Evolutionary conservation across 352 stramenopile species (phyloP), one percentile per base, ranked within the genome.

Genomic region (Hyaloperonospora arabidopsidis): DNA sequence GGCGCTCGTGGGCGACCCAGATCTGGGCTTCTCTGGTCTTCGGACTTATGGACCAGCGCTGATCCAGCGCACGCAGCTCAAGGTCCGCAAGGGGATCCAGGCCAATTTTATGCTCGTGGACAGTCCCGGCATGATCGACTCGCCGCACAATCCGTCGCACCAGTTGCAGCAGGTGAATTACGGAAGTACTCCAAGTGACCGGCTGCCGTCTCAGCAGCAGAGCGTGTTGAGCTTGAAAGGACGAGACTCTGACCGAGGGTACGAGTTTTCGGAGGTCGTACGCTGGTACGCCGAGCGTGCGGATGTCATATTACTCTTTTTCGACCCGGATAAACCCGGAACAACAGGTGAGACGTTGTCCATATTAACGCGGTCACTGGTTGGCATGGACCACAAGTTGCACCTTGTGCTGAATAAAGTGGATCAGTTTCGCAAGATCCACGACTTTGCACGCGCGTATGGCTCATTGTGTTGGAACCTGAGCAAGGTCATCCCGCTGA

Each of bases 351-450:
- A 99, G 74, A 99, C 97, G 57, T 84, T 99, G 19, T 97, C 86
- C 29, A 95, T 98, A 41, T 72, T 99, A 28, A 97, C 97, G 34
- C 97, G 97, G 57, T 97, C 93, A 39, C 79, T 99, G 35, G 78
- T 93, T 14, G 72, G 97, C 15, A 98, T 98, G 94, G 97, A 99
- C 81, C 96, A 99, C 68, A 99, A 99, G 75, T 76, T 99, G 32
- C 91, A 98, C 70, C 98, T 99, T 62, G 95, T 99, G 45, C 80
- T 99, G 25, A 99, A 99, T 80, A 99, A 99, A 70, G 95, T 97
- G 3, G 95, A 98, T 80, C 90, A 98, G 70, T 98, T 98, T 69
- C 72, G 72, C 52, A 97, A 97, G 71, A 99, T 99, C 60, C 97
- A 99, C 71, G 97, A 99, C 78, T 99, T 99, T 76, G 97, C 96